Percentiles rank a stretch among this genome's conserved stretches.
Conservation (phyloP, 2,329 filamentous ascomycete species). For the Raffaelea ambrosiae region DNA sequence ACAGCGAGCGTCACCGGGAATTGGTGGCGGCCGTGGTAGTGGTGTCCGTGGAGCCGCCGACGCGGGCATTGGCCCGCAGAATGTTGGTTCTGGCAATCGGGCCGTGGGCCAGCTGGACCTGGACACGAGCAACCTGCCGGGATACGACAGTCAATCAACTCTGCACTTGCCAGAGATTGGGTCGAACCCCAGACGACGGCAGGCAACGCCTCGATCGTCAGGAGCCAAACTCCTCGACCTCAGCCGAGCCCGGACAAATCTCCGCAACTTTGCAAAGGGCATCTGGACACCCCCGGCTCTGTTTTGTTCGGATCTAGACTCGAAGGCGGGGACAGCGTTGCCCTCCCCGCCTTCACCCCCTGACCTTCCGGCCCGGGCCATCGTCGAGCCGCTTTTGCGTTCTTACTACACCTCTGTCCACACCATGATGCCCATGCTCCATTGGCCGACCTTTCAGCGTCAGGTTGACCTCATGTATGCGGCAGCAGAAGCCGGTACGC, state of each 20-base stretch:
- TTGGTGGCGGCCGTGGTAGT: too few relatives aligned
- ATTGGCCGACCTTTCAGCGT: slow-evolving; percentile 76
- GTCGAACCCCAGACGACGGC: slow-evolving; percentile 55
- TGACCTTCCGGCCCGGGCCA: slow-evolving; percentile 59
- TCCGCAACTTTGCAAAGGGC: slow-evolving; percentile 66
- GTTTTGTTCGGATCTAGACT: slow-evolving; percentile 40
- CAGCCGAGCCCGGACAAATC: slow-evolving; percentile 32
- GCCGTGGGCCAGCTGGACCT: slow-evolving; percentile 39
- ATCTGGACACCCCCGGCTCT: slow-evolving; percentile 71
- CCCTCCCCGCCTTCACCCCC: slow-evolving; percentile 38
- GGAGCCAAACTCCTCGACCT: slow-evolving; percentile 11
- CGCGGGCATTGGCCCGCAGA: background rate
- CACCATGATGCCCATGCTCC: slow-evolving; percentile 72
- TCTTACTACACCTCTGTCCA: slow-evolving; percentile 73
- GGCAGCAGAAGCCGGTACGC: slow-evolving; percentile 19
- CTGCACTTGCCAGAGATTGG: slow-evolving; percentile 57
- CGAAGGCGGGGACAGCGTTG: slow-evolving; percentile 13
- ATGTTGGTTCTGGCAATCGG: background rate
- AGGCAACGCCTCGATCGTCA: slow-evolving; percentile 31
- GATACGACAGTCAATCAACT: background rate
- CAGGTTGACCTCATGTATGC: slow-evolving; percentile 71
- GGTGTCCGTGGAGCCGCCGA: too few relatives aligned
- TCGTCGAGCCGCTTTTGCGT: slow-evolving; percentile 63
- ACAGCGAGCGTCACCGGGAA: background rate
- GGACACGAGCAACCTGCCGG: slow-evolving; percentile 19